Base-by-base conservation (phyloP, 176 grass and related monocot species). In the Oryza glumipatula region DNA sequence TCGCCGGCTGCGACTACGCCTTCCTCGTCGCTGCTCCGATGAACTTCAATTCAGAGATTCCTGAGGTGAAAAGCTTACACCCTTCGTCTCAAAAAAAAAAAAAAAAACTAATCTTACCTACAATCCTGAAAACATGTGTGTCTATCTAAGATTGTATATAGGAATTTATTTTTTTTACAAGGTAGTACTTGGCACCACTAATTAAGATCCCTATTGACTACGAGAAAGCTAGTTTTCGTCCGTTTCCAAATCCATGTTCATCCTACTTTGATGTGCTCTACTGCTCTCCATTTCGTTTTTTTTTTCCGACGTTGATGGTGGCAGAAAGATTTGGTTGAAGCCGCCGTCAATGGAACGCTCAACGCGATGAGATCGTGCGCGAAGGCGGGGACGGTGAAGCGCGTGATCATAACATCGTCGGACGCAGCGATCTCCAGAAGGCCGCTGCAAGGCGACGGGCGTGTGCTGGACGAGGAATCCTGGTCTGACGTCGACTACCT, bases 21-120 rank as follows among this genome's bases (percentile, higher is more conserved):
- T 97, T 97, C 85, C 86, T 92, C 44, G 70, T 94, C 3, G 95
- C 92, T 4, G 92, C 95, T 65, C 95, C 95, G 3, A 84, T 92
- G 82, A 92, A 89, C 23, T 0, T 89, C 13, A 3, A 12, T 0
- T 9, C 86, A 11, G 30, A 87, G 46, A 67, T 93, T 16, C 92
- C 90, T 3, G 88, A 92, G 88, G 94, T 96, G 19, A 38, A 64
- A 4, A 19, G 52, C 49, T 28, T 28, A 28, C 28, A 1, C 28
- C 2, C 28, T 28, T 0, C 1, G 28, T 28, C 28, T 26, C n/a
- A n/a, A n/a, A 1, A 26, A 26, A 28, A 28, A 28, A 28, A 28
- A 28, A 28, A 28, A 28, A 28, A 28, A 28, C 28, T 28, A 28
- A 28, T 28, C 0, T 26, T 26, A 26, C 26, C 26, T 26, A 26